Percentiles rank a stretch among this genome's conserved stretches.
Evolutionary conservation across 2,329 filamentous ascomycete species (phyloP).

Genomic region (Penicillium olsonii): DNA sequence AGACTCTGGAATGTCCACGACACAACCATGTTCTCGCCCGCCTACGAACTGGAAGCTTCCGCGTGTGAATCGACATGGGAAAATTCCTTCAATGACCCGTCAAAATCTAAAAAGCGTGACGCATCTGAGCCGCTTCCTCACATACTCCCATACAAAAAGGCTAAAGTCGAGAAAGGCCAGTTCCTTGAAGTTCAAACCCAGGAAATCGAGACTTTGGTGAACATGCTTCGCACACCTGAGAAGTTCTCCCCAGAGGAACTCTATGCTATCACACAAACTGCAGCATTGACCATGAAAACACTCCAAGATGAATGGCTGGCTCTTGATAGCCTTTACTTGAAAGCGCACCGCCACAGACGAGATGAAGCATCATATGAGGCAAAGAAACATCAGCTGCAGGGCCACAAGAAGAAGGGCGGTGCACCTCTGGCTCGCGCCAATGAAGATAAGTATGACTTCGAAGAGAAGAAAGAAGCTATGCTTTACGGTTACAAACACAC

Average conservation of each 20-base stretch:
- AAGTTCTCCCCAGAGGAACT: constrained; percentile 54
- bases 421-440: constrained; percentile 20
- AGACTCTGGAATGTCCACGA: constrained; percentile 42
- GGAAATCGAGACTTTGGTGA: constrained; percentile 36
- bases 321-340: constrained; percentile 52
- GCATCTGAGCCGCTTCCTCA: constrained; percentile 23
- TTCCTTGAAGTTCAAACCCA: constrained; percentile 39
- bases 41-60: constrained; percentile 35
- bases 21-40: constrained; percentile 33
- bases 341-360: constrained; percentile 47
- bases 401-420: constrained; percentile 21
- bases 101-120: constrained; percentile 34
- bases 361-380: constrained; percentile 24
- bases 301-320: constrained; percentile 63
- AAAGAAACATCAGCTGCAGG: constrained; percentile 36
- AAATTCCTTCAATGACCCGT: constrained; percentile 30
- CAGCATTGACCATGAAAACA: constrained; percentile 52
- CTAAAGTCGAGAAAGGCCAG: constrained; percentile 32
- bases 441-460: constrained; percentile 43
- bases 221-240: constrained; percentile 39
- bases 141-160: constrained; percentile 38
- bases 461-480: constrained; percentile 62
- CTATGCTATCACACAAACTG: constrained; percentile 57
- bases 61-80: constrained; percentile 37
- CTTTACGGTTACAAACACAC: constrained; percentile 63